Base-by-base conservation (phyloP, 169 alveolate genomes). In the Plasmodium cynomolgi region DNA sequence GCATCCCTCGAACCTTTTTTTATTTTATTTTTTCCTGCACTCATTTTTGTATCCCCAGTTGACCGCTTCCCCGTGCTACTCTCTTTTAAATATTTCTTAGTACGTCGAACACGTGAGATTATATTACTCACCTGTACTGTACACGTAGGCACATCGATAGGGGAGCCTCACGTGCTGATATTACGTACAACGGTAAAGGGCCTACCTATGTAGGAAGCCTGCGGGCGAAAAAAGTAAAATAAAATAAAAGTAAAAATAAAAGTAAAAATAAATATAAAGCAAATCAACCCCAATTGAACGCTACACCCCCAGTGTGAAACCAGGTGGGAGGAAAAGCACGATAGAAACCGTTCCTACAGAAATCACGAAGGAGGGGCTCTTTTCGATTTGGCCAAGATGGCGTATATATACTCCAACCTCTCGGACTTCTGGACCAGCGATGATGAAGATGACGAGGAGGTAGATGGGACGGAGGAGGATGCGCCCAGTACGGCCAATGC, bases 361-460 rank as follows among this genome's bases (percentile, higher is more conserved):
- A 31, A 3, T n/a, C n/a, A n/a, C 11, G 34, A n/a, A 20, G 73
- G 75, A n/a, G 77, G 37, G 26, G 15, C 13, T 23, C 44, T 6
- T 29, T n/a, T 68, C 5, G 26, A 33, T 20, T 20, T 23, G 13
- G 17, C 31, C 11, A 50, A 50, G 23, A 96, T 96, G 97, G 95
- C 96, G 26, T 95, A 86, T 62, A 50, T 95, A 44, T 96, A 96
- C 75, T 96, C 94, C 41, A 95, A 95, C 68, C 84, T 91, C 20
- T 93, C 95, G n/a, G 97, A 96, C 33, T 96, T 96, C 86, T 96
- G 97, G 97, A 96, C 97, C 29, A 94, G 97, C 58, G 97, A 96
- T 92, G 97, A 96, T 37, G 97, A 96, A 88, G 95, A 20, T 26
- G 83, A 62, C 50, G 96, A 84, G 23, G 96, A 93, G n/a, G 86